A percentile compares a stretch with the other conserved stretches of the same genome.
Conservation (phyloP, 2,329 filamentous ascomycete species). For the Fusarium transvaalense region DNA sequence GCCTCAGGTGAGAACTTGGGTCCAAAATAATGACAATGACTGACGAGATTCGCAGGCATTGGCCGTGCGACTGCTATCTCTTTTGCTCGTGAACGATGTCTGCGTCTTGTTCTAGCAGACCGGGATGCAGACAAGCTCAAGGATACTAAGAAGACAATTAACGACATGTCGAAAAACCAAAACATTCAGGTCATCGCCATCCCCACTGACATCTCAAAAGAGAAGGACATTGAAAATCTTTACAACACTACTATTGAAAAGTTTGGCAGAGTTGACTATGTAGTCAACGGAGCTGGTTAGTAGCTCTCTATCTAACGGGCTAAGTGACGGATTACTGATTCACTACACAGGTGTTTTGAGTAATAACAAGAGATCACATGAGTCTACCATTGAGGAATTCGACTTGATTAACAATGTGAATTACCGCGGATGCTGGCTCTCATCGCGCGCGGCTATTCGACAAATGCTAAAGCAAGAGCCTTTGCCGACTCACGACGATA, state of each 20-base stretch:
- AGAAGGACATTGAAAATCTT: conserved; percentile 2
- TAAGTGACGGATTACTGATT: not conserved
- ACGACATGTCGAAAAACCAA: not conserved
- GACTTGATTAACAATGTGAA: conserved; percentile 68
- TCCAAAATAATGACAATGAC: not conserved
- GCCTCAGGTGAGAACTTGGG: conserved; percentile 9
- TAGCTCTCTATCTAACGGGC: not conserved
- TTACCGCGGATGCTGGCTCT: conserved; percentile 64
- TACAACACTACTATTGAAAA: not conserved
- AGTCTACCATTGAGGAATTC: conserved; percentile 52
- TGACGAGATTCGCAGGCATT: conserved; percentile 7
- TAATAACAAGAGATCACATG: conserved; percentile 22
- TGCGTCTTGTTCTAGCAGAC: conserved; percentile 2
- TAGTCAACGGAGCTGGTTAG: conserved; percentile 24
- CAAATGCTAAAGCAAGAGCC: conserved; percentile 62
- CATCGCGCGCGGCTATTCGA: conserved; percentile 57
- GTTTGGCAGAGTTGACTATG: conserved; percentile 17
- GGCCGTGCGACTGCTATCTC: conserved; percentile 12
- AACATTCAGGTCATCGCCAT: conserved; percentile 1
- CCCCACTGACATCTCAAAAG: conserved; percentile 24
- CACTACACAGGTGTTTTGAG: conserved; percentile 4
- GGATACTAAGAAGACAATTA: conserved; percentile 1
- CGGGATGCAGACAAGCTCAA: conserved; percentile 5
- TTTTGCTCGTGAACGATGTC: conserved; percentile 10
- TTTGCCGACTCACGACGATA: conserved; percentile 52